phyloP scores from a whole-genome alignment of 139 green algal species.

The Chlorella sp. region DNA sequence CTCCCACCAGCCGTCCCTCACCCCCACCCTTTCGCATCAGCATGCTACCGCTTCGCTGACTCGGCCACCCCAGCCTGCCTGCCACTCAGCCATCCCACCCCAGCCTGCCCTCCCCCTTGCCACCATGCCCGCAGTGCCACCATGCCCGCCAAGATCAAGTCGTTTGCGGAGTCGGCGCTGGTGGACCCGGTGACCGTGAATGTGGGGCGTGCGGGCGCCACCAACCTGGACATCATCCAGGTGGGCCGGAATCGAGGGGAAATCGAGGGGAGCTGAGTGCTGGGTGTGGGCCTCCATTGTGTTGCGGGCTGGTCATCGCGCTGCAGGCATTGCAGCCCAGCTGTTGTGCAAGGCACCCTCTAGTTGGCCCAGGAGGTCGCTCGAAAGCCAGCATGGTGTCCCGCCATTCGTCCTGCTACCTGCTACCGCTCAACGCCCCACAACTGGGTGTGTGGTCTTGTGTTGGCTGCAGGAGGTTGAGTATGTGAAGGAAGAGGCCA shows the following conservation, averaged over 20 bases:
- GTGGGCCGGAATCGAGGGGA: conserved; percentile 13
- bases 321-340: too few relatives aligned
- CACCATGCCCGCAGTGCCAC: conserved; percentile 75
- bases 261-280: not conserved
- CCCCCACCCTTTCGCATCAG: too few relatives aligned
- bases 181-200: conserved; percentile 94
- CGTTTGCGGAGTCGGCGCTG: conserved; percentile 95
- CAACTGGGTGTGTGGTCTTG: too few relatives aligned
- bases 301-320: not conserved
- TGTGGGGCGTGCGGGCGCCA: conserved; percentile 90
- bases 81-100: too few relatives aligned
- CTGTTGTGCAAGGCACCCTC: too few relatives aligned
- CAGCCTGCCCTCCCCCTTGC: not conserved
- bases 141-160: conserved; percentile 98
- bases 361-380: too few relatives aligned
- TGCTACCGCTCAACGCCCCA: too few relatives aligned
- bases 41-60: too few relatives aligned
- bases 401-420: not conserved
- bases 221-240: conserved; percentile 98
- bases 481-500: conserved; percentile 98
- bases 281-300: not conserved
- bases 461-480: conserved; percentile 96
- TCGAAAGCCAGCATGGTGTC: too few relatives aligned
- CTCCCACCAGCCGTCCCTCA: too few relatives aligned
- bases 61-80: too few relatives aligned